Evolutionary conservation across 1,139 yeast genomes (phyloP).

Genomic region (Taphrina betulina): DNA sequence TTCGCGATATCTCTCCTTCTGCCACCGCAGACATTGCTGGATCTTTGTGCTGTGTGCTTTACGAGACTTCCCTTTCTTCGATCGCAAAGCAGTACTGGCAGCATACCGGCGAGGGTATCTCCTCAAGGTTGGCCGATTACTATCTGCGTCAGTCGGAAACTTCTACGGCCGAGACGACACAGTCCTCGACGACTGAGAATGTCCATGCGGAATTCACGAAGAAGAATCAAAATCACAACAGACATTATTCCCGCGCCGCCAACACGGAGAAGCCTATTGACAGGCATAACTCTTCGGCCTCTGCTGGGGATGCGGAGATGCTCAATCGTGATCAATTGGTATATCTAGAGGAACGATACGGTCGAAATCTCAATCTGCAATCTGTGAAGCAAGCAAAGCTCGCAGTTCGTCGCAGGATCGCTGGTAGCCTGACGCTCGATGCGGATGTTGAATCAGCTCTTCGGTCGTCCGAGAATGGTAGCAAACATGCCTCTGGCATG

Average conservation of each 20-base stretch:
- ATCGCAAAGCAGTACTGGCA: constrained; percentile 91
- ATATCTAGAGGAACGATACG: constrained; percentile 84
- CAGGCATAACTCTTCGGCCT: constrained; percentile 39
- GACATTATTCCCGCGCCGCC: constrained; percentile 32
- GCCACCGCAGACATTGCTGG: constrained; percentile 59
- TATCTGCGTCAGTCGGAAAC: constrained; percentile 50
- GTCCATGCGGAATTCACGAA: constrained; percentile 19
- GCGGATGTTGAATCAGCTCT: constrained; percentile 38
- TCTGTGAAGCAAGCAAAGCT: constrained; percentile 72
- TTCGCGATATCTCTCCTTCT: constrained; percentile 74
- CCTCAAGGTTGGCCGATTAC: constrained; percentile 86
- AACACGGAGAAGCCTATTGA: constrained; percentile 8
- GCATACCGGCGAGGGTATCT: constrained; percentile 91
- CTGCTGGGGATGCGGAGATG: constrained; percentile 35
- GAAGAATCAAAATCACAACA: constrained; percentile 16
- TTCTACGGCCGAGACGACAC: constrained; percentile 53
- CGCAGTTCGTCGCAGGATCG: constrained; percentile 71
- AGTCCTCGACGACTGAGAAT: constrained; percentile 41
- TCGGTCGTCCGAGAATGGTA: constrained; percentile 17
- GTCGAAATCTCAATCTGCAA: constrained; percentile 77
- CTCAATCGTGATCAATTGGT: constrained; percentile 57
- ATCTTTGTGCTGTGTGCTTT: constrained; percentile 72
- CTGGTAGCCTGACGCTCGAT: constrained; percentile 59
- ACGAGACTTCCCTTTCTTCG: constrained; percentile 57
- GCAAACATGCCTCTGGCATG: neutral